These are phyloP conservation scores for Backusella circina DNA, from an alignment of 192 early-diverging fungal genomes.

Conservation along the genomic window DNA sequence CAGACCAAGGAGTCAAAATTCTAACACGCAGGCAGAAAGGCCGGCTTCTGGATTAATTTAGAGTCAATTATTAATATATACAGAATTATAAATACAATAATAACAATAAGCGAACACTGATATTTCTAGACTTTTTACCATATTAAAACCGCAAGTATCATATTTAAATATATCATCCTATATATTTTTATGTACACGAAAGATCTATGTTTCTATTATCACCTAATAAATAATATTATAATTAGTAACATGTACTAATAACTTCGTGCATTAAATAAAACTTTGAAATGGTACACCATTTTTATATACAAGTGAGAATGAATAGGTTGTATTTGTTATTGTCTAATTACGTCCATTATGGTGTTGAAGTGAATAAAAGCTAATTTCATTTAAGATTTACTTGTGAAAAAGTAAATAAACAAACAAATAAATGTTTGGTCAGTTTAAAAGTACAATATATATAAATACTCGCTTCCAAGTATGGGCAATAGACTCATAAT, in stretches of 20 bases:
- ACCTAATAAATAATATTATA: not conserved
- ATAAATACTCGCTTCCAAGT: not conserved
- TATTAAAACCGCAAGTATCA: not conserved
- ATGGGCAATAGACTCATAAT: not conserved
- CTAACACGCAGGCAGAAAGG: conserved; percentile 50
- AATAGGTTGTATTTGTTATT: not conserved
- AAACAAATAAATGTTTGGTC: not conserved
- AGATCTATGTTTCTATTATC: not conserved
- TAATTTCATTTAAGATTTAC: not conserved
- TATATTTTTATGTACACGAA: not conserved
- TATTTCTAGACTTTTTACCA: not conserved
- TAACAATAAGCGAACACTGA: not conserved
- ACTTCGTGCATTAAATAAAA: not conserved
- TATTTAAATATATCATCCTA: not conserved
- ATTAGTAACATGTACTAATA: not conserved
- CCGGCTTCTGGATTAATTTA: not conserved
- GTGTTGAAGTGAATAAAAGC: not conserved
- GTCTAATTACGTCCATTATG: not conserved
- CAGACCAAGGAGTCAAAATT: conserved; percentile 76
- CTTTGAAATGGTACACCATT: not conserved
- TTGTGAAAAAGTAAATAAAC: not conserved
- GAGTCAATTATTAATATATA: not conserved
- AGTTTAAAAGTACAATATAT: not conserved
- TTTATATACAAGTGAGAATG: not conserved
- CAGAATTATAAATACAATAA: not conserved